Evolutionary conservation across 305 asterid species (phyloP).

Genomic region (Solanum hybrid): DNA sequence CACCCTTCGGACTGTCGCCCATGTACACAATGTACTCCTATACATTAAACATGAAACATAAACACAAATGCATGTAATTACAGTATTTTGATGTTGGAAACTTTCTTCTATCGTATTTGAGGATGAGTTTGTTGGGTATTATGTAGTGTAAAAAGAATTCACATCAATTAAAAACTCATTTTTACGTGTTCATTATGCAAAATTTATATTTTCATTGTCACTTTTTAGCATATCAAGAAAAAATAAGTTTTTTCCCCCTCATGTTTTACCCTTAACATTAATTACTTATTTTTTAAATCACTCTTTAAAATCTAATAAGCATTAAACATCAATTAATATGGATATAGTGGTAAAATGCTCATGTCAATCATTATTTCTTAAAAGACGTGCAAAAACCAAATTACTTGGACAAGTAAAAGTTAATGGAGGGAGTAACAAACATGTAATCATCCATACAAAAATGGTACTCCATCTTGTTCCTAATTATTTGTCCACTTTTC

Average conservation of each 20-base stretch:
- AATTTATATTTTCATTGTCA: neutral
- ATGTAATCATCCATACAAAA: neutral
- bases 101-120: neutral
- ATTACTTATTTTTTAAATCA: neutral
- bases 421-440: neutral
- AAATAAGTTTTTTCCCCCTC: too few relatives aligned
- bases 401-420: neutral
- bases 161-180: neutral
- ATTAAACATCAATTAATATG: neutral
- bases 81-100: neutral
- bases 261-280: too few relatives aligned
- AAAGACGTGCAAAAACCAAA: neutral
- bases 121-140: neutral
- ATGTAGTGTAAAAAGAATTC: neutral
- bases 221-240: neutral
- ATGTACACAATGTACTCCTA: conserved; percentile 38
- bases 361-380: too few relatives aligned
- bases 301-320: too few relatives aligned
- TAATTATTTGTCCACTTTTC: too few relatives aligned
- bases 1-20: conserved; percentile 37
- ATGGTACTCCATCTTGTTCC: neutral
- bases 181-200: too few relatives aligned
- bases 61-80: neutral
- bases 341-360: too few relatives aligned
- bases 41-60: neutral